Conservation (phyloP, 257 asterid species). For the Ehretia macrophylla region DNA sequence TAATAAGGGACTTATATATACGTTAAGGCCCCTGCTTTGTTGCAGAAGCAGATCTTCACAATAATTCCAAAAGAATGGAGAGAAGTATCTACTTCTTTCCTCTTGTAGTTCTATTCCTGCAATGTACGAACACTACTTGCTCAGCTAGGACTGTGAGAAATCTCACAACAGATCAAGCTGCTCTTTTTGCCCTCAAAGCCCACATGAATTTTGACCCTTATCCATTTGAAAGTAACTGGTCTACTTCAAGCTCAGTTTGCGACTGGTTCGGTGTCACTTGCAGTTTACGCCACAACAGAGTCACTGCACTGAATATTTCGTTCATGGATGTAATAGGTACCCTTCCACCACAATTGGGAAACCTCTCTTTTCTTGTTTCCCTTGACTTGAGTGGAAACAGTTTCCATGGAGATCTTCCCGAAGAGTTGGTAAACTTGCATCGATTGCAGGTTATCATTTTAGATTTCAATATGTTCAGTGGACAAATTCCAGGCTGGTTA, state of each 20-base stretch:
- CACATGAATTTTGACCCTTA: background rate
- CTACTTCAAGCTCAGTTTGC: constrained; percentile 5
- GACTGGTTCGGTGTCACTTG: constrained; percentile 17
- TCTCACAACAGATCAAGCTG: background rate
- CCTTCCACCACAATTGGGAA: constrained; percentile 12
- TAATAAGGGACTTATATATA: too few relatives aligned
- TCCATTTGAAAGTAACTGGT: constrained; percentile 6
- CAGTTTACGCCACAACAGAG: constrained; percentile 1
- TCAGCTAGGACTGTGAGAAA: too few relatives aligned
- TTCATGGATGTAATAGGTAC: background rate
- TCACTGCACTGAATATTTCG: background rate
- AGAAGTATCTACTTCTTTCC: background rate
- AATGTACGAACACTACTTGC: too few relatives aligned
- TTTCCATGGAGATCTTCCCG: constrained; percentile 20
- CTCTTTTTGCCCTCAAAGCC: background rate
- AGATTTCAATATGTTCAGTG: background rate
- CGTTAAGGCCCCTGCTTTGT: background rate
- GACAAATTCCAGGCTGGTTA: constrained; percentile 11
- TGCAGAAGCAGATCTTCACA: background rate
- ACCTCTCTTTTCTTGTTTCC: constrained; percentile 20
- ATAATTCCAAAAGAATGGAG: background rate
- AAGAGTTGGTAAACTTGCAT: background rate
- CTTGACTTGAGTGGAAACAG: constrained; percentile 15
- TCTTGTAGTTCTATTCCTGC: background rate
- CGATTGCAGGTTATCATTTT: constrained; percentile 11